These are phyloP conservation scores for Alternaria brassicae DNA, from an alignment of 2,329 filamentous ascomycete genomes.

Conservation along the genomic window DNA sequence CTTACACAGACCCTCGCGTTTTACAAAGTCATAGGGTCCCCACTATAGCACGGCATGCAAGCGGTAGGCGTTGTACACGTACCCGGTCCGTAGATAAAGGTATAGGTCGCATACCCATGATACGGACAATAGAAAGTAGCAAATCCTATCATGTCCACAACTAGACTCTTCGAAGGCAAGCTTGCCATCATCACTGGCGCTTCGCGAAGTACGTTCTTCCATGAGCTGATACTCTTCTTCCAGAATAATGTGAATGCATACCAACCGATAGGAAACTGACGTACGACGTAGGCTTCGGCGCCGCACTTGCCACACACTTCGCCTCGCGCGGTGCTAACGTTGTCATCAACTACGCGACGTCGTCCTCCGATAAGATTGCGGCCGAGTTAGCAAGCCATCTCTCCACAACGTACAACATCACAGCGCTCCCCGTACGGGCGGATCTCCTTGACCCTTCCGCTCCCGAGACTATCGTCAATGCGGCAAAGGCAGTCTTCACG, in stretches of 20 bases:
- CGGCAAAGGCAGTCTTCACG: slow-evolving; percentile 9
- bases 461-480: slow-evolving; percentile 10
- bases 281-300: slow-evolving; percentile 11
- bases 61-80: background rate
- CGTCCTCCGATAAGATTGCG: slow-evolving; percentile 6
- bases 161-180: slow-evolving; percentile 12
- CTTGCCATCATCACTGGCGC: slow-evolving; percentile 14
- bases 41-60: background rate
- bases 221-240: background rate
- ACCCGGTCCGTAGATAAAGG: background rate
- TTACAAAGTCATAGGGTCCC: slow-evolving; percentile 5
- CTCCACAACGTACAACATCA: slow-evolving; percentile 14
- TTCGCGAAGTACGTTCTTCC: slow-evolving; percentile 11
- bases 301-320: slow-evolving; percentile 12
- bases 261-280: background rate
- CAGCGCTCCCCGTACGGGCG: slow-evolving; percentile 11
- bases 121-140: background rate
- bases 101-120: background rate
- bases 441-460: slow-evolving; percentile 12
- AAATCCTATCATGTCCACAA: background rate
- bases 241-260: background rate
- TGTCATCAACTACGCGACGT: slow-evolving; percentile 14
- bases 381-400: slow-evolving; percentile 12
- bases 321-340: slow-evolving; percentile 12
- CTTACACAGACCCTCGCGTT: slow-evolving; percentile 1